phyloP scores from a whole-genome alignment of 768 basidiomycete genomes.

The Boletales sp. region DNA sequence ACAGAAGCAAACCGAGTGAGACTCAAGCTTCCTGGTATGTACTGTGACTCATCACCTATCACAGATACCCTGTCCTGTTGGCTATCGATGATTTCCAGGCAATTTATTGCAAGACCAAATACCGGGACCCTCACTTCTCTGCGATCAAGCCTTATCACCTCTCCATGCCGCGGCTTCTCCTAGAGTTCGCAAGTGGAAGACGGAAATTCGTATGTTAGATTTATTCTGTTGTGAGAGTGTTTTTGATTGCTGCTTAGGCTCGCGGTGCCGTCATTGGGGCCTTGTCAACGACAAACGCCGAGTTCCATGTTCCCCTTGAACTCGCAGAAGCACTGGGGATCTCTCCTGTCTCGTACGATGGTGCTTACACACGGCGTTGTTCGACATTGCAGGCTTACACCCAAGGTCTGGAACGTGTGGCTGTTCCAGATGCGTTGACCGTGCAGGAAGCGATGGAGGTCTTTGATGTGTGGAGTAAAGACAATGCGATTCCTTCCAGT shows the following conservation, averaged over 20 bases:
- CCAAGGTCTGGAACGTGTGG: slow-evolving; percentile 47
- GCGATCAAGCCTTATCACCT: slow-evolving; percentile 73
- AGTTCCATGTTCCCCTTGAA: slow-evolving; percentile 57
- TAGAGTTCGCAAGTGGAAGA: slow-evolving; percentile 76
- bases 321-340: slow-evolving; percentile 60
- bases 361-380: slow-evolving; percentile 57
- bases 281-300: slow-evolving; percentile 56
- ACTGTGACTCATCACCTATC: neutral
- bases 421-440: slow-evolving; percentile 55
- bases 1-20: slow-evolving; percentile 61
- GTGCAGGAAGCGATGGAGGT: slow-evolving; percentile 68
- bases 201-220: slow-evolving; percentile 55
- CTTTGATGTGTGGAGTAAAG: slow-evolving; percentile 74
- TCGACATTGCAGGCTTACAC: slow-evolving; percentile 49
- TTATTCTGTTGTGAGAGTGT: neutral
- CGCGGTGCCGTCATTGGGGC: slow-evolving; percentile 74
- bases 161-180: slow-evolving; percentile 68
- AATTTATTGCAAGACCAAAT: slow-evolving; percentile 61
- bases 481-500: slow-evolving; percentile 52
- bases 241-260: slow-evolving; percentile 37
- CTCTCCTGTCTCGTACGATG: slow-evolving; percentile 36
- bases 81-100: slow-evolving; percentile 90
- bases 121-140: slow-evolving; percentile 71
- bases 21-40: neutral
- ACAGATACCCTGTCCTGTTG: slow-evolving; percentile 72